Conservation (phyloP, 2,329 filamentous ascomycete species). For the Fusarium compactum region DNA sequence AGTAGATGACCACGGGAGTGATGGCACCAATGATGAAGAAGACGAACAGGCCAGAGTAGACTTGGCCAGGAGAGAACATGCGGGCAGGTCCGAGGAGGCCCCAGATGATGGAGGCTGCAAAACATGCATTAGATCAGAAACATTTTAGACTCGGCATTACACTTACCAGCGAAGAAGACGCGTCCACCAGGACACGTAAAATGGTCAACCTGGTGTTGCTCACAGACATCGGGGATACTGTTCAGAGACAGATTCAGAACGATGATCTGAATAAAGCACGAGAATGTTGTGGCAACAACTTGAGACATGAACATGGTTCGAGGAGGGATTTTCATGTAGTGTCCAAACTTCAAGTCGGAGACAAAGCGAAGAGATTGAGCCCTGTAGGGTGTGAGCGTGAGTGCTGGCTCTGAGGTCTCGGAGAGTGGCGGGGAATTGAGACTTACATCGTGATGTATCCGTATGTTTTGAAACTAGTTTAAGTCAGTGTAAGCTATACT, state of each 20-base stretch:
- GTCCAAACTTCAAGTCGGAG: slow-evolving; percentile 75
- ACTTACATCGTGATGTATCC: slow-evolving; percentile 69
- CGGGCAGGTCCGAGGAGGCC: slow-evolving; percentile 73
- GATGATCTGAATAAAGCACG: slow-evolving; percentile 73
- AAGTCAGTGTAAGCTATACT: not conserved
- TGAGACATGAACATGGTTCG: slow-evolving; percentile 75
- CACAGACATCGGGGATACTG: slow-evolving; percentile 74
- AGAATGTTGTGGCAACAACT: slow-evolving; percentile 73
- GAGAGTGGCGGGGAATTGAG: not conserved
- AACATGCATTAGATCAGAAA: slow-evolving; percentile 10
- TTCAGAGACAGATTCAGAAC: slow-evolving; percentile 72
- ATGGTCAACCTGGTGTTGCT: slow-evolving; percentile 64
- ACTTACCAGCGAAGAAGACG: slow-evolving; percentile 71
- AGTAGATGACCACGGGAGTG: slow-evolving; percentile 65
- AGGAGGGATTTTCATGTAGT: slow-evolving; percentile 79
- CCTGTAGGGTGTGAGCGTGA: slow-evolving; percentile 42
- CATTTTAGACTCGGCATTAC: not conserved
- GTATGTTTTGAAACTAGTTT: slow-evolving; percentile 69
- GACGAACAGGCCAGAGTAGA: slow-evolving; percentile 70
- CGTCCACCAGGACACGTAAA: slow-evolving; percentile 74
- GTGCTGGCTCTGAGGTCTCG: not conserved
- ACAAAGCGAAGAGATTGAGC: slow-evolving; percentile 74
- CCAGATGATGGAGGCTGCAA: slow-evolving; percentile 73
- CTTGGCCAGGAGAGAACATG: slow-evolving; percentile 72
- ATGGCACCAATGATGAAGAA: slow-evolving; percentile 71